A percentile compares a stretch with the other conserved stretches of the same genome.
Conservation (phyloP, 169 alveolate genomes). For the Cryptosporidium baileyi region DNA sequence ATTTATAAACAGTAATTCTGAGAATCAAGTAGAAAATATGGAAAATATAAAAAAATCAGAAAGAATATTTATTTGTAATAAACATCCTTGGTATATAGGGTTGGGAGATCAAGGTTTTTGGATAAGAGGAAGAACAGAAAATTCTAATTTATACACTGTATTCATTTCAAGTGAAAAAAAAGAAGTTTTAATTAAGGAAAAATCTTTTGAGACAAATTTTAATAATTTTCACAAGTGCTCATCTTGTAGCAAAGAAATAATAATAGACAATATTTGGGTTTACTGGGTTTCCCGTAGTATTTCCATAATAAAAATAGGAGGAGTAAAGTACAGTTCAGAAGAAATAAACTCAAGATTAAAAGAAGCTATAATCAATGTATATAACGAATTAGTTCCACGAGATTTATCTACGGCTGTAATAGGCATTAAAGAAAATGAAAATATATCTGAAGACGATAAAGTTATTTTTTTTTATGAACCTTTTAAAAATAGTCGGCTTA, state of each 20-base stretch:
- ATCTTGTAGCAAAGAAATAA: constrained; percentile 4
- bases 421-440: constrained; percentile 9
- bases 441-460: constrained; percentile 53
- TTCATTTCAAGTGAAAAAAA: no score
- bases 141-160: background rate
- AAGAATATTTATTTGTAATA: background rate
- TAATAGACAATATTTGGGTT: constrained; percentile 9
- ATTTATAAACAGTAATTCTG: constrained; percentile 1
- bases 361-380: background rate
- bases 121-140: background rate
- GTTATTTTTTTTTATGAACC: constrained; percentile 39
- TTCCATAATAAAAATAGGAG: constrained; percentile 72
- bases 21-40: background rate
- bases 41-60: background rate
- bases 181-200: background rate
- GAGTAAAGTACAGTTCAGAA: constrained; percentile 72
- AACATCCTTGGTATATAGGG: constrained; percentile 66
- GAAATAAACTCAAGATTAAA: constrained; percentile 69
- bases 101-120: constrained; percentile 65
- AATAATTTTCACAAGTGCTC: background rate
- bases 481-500: background rate
- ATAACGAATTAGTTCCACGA: background rate
- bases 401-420: constrained; percentile 1
- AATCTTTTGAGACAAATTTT: background rate
- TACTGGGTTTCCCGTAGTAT: constrained; percentile 73